Percentiles rank a stretch among this genome's conserved stretches.
phyloP scores from a whole-genome alignment of 148 eudicot genomes.

The Silene uniflora region DNA sequence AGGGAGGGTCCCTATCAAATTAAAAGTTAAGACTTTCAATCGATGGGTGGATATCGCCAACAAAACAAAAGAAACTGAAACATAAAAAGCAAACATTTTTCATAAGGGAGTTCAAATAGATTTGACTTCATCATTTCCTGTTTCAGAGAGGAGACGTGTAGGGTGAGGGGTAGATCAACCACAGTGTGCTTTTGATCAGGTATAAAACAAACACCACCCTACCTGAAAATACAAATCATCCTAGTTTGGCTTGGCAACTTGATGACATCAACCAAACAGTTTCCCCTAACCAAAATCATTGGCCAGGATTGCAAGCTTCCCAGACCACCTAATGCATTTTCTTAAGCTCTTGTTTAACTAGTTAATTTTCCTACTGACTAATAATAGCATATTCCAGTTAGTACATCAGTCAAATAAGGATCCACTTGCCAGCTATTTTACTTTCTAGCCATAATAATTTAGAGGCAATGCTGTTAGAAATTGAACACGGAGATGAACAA shows the following conservation, averaged over 20 bases:
- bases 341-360: too few relatives aligned
- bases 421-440: neutral
- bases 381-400: neutral
- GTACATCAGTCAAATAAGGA: neutral
- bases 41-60: neutral
- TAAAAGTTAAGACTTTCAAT: neutral
- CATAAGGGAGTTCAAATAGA: neutral
- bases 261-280: neutral
- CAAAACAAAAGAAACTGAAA: neutral
- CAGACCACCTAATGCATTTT: too few relatives aligned
- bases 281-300: neutral
- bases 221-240: neutral
- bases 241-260: neutral
- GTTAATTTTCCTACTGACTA: too few relatives aligned
- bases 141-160: neutral
- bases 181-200: neutral
- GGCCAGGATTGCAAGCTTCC: neutral
- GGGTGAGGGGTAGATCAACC: neutral
- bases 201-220: neutral
- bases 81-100: neutral
- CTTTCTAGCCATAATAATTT: neutral
- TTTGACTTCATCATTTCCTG: neutral
- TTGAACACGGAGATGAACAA: neutral
- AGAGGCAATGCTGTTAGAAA: neutral
- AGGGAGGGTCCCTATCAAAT: constrained; percentile 45